These are phyloP conservation scores for Oropetium thomaeum DNA, from an alignment of 176 grass and related monocot genomes.

Conservation along the genomic window DNA sequence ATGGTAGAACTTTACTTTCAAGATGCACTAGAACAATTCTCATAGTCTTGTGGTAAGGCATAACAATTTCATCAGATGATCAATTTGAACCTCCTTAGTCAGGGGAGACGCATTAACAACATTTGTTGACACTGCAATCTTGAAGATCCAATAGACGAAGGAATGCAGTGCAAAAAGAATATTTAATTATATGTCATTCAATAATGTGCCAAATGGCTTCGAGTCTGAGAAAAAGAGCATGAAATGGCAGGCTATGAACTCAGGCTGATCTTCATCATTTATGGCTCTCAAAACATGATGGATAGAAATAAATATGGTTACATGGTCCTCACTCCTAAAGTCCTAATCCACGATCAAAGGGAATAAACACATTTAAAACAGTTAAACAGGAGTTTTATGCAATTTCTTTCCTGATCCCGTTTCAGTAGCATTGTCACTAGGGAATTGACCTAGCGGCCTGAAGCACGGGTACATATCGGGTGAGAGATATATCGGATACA, in stretches of 20 bases:
- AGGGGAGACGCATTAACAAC: not conserved
- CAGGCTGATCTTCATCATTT: conserved; percentile 11
- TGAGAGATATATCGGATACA: too few relatives aligned
- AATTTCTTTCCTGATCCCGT: conserved; percentile 8
- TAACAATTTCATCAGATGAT: not conserved
- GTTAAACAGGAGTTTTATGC: not conserved
- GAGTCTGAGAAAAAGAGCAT: too few relatives aligned
- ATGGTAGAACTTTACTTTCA: not conserved
- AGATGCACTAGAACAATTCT: not conserved
- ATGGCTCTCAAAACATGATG: not conserved
- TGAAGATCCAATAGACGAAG: not conserved
- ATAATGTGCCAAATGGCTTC: too few relatives aligned
- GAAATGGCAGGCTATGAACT: conserved; percentile 1
- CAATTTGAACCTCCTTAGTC: conserved; percentile 15
- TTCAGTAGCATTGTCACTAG: not conserved
- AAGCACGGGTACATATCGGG: too few relatives aligned
- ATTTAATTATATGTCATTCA: not conserved
- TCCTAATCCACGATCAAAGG: not conserved
- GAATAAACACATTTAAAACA: not conserved
- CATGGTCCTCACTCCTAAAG: too few relatives aligned
- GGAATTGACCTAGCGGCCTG: too few relatives aligned
- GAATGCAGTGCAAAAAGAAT: conserved; percentile 7
- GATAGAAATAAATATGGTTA: not conserved
- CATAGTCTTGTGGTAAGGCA: not conserved
- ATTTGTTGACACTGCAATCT: not conserved